These are phyloP conservation scores for Pilatotrama ljubarskyi DNA, from an alignment of 768 basidiomycete genomes.

Conservation along the genomic window DNA sequence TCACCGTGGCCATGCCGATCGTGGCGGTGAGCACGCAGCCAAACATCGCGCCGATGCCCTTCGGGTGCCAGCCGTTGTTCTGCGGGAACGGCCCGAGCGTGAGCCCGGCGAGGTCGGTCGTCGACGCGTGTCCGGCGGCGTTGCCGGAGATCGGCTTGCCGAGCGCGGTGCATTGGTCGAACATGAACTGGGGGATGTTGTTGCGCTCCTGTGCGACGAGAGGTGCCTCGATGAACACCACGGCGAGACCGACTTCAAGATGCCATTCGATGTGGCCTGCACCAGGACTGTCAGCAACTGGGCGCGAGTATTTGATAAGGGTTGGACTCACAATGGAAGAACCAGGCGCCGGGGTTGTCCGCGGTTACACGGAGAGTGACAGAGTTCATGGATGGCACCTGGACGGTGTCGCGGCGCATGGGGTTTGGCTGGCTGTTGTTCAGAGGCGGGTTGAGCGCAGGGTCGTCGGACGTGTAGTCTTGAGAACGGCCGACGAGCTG, in stretches of 20 bases:
- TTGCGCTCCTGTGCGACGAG: conserved; percentile 59
- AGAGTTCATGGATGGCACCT: conserved; percentile 65
- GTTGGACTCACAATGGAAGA: conserved; percentile 68
- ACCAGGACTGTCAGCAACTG: neutral
- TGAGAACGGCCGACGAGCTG: conserved; percentile 73
- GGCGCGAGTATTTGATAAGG: neutral
- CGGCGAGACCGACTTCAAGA: conserved; percentile 78
- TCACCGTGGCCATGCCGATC: conserved; percentile 77
- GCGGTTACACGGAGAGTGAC: conserved; percentile 78
- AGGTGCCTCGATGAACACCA: conserved; percentile 84
- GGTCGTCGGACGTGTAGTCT: conserved; percentile 74
- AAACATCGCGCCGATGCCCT: conserved; percentile 74
- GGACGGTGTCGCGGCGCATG: conserved; percentile 87
- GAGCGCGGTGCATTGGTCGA: conserved; percentile 71
- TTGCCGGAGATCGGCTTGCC: conserved; percentile 71
- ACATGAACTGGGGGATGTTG: conserved; percentile 56
- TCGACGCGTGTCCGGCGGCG: conserved; percentile 75
- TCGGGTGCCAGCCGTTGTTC: conserved; percentile 67
- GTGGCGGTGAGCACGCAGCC: conserved; percentile 80
- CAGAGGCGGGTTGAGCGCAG: conserved; percentile 76
- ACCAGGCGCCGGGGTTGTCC: conserved; percentile 92
- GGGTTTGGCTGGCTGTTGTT: conserved; percentile 83
- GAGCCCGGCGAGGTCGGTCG: conserved; percentile 68
- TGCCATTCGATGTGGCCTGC: conserved; percentile 88
- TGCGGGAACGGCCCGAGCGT: conserved; percentile 72